Conservation (phyloP, 176 grass and related monocot genomes). For the Oryza officinalis region DNA sequence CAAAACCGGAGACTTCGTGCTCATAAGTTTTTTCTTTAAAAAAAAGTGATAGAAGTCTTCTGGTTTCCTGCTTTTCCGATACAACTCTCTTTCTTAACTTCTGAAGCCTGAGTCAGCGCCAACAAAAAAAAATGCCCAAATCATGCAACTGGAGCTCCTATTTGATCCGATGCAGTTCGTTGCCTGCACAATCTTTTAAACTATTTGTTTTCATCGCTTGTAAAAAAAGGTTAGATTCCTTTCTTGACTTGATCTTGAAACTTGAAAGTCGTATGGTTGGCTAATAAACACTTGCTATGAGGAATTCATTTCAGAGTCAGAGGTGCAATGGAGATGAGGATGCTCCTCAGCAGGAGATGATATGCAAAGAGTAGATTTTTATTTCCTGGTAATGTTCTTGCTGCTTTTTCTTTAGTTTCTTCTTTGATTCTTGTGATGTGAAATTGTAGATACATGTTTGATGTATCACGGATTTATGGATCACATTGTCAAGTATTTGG, state of each 20-base stretch:
- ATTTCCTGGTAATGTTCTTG: conserved; percentile 29
- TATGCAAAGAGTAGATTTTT: conserved; percentile 5
- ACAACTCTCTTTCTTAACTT: background rate
- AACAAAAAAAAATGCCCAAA: conserved; percentile 8
- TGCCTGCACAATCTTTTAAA: conserved; percentile 2
- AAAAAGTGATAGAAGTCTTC: background rate
- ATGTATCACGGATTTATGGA: conserved; percentile 18
- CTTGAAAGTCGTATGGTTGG: background rate
- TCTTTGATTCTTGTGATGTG: background rate
- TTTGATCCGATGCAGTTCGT: conserved; percentile 1
- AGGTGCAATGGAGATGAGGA: conserved; percentile 2
- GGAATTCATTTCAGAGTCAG: background rate
- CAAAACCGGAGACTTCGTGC: conserved; percentile 23
- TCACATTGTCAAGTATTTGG: background rate
- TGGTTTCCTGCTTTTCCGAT: background rate
- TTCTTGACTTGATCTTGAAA: conserved; percentile 8
- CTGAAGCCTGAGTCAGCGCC: background rate
- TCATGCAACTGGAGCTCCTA: background rate
- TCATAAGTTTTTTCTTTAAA: background rate
- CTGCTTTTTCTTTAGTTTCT: background rate
- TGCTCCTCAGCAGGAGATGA: background rate
- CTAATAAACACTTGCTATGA: background rate
- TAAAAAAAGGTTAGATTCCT: background rate
- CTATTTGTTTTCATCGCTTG: background rate
- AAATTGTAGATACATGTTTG: background rate